A percentile compares a stretch with the other conserved stretches of the same genome.
phyloP scores from a whole-genome alignment of 768 basidiomycete genomes.

The Boletus patriciae region DNA sequence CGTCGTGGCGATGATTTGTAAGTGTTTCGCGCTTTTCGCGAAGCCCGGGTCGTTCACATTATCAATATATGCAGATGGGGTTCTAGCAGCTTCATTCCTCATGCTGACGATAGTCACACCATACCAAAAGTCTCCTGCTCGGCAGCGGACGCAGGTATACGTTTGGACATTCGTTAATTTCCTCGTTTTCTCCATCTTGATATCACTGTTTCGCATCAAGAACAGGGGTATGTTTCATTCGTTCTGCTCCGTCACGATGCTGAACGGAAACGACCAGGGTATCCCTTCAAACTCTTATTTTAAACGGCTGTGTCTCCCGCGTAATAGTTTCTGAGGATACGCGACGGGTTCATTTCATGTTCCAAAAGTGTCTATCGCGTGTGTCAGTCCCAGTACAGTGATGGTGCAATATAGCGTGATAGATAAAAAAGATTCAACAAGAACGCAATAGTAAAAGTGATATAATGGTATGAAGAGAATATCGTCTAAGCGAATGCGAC shows the following conservation, averaged over 20 bases:
- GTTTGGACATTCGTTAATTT: slow-evolving; percentile 83
- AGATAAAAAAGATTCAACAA: slow-evolving; percentile 27
- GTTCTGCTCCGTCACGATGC: background rate
- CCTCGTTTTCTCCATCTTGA: slow-evolving; percentile 81
- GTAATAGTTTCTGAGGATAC: background rate
- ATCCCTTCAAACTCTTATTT: slow-evolving; percentile 78
- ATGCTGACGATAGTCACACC: slow-evolving; percentile 84
- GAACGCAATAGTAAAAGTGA: slow-evolving; percentile 14
- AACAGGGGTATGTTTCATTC: slow-evolving; percentile 63
- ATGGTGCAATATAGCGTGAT: slow-evolving; percentile 13
- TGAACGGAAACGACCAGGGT: slow-evolving; percentile 45
- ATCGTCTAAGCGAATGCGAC: background rate
- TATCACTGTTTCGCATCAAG: slow-evolving; percentile 88
- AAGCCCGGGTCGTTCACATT: background rate
- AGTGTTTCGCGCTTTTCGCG: slow-evolving; percentile 34
- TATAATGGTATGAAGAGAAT: slow-evolving; percentile 21
- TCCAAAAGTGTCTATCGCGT: background rate
- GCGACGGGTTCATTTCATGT: background rate
- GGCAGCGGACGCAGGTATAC: slow-evolving; percentile 86
- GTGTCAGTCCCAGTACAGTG: slow-evolving; percentile 1
- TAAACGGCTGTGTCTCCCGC: slow-evolving; percentile 32
- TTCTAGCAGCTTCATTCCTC: slow-evolving; percentile 73
- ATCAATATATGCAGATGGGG: slow-evolving; percentile 60
- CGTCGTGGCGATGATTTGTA: slow-evolving; percentile 83
- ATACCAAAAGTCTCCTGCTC: slow-evolving; percentile 62